phyloP scores from a whole-genome alignment of 2,329 filamentous ascomycete genomes.

The Aspergillus hortae region DNA sequence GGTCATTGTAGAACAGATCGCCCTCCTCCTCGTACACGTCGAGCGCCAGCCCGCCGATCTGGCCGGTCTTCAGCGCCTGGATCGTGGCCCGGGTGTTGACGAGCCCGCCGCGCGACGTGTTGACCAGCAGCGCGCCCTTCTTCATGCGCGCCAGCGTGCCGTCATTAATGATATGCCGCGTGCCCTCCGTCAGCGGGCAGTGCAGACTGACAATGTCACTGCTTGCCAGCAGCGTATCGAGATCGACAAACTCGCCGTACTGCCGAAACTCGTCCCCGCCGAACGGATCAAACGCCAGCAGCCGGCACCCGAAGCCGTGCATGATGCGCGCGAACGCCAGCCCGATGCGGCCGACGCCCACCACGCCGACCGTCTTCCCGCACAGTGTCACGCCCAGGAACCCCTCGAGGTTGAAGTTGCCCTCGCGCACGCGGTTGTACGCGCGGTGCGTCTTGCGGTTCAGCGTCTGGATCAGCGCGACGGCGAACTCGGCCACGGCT shows the following conservation, averaged over 20 bases:
- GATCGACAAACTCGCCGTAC: conserved; percentile 50
- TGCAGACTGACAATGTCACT: conserved; percentile 64
- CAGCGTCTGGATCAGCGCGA: conserved; percentile 64
- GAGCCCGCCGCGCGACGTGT: conserved; percentile 65
- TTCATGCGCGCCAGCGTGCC: conserved; percentile 56
- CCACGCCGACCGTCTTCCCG: conserved; percentile 63
- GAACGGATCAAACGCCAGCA: conserved; percentile 61
- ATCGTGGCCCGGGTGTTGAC: conserved; percentile 60
- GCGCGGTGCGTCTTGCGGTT: conserved; percentile 66
- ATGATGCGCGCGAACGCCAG: conserved; percentile 60
- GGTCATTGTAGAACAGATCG: conserved; percentile 61
- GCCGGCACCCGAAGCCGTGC: conserved; percentile 60
- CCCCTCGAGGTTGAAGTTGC: conserved; percentile 65
- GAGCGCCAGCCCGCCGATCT: conserved; percentile 60
- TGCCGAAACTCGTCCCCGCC: conserved; percentile 48
- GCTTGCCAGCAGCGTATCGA: conserved; percentile 53
- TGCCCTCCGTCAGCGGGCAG: conserved; percentile 60
- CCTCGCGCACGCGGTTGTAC: conserved; percentile 65
- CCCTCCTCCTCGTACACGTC: conserved; percentile 66
- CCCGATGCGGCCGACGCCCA: conserved; percentile 65
- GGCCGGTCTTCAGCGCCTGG: conserved; percentile 57
- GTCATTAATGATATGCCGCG: conserved; percentile 59
- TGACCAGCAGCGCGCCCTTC: conserved; percentile 56
- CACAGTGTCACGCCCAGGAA: conserved; percentile 55
- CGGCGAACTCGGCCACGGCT: conserved; percentile 66